A percentile compares a stretch with the other conserved stretches of the same genome.
Conservation (phyloP, 169 alveolate genomes). For the Toxoplasma gondii region DNA sequence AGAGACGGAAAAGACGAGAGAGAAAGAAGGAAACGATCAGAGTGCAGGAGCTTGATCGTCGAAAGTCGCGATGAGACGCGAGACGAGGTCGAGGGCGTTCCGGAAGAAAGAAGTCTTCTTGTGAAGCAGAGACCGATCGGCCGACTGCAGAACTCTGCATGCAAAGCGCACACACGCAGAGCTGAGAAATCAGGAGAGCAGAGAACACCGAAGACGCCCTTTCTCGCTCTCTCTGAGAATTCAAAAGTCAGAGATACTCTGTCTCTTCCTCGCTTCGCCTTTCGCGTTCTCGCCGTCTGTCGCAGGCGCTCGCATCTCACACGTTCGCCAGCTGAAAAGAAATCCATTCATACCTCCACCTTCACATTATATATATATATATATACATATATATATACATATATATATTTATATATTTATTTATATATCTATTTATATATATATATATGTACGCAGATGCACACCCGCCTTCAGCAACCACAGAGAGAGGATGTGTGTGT, state of each 20-base stretch:
- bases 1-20: not conserved
- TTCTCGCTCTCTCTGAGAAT: no score
- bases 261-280: no score
- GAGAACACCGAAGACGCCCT: not conserved
- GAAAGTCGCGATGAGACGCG: constrained; percentile 2
- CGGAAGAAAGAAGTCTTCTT: not conserved
- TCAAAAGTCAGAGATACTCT: no score
- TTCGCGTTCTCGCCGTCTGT: no score
- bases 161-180: not conserved
- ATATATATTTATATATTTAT: not conserved
- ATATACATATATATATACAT: not conserved
- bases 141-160: constrained; percentile 10
- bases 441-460: not conserved
- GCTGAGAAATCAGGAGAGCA: not conserved
- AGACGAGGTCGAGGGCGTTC: not conserved
- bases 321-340: no score
- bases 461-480: no score
- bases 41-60: not conserved
- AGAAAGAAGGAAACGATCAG: not conserved
- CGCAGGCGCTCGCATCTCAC: no score
- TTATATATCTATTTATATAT: not conserved
- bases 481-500: no score
- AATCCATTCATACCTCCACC: no score
- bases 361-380: not conserved
- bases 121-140: not conserved